Evolutionary conservation across 148 eudicot genomes (phyloP).

Genomic region (Fagopyrum homotropicum): DNA sequence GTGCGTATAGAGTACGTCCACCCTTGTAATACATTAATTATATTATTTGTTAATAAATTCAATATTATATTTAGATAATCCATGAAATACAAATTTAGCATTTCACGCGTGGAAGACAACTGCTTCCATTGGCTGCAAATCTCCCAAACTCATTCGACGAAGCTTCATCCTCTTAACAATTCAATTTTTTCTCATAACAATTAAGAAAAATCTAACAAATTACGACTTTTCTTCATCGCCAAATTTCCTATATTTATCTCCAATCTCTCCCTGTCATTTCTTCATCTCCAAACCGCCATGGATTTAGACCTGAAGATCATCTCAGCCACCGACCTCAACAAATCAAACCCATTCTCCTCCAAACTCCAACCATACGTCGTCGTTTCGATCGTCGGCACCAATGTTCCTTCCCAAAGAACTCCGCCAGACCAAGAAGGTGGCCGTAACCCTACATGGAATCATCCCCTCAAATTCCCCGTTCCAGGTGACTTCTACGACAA

Average conservation of each 20-base stretch:
- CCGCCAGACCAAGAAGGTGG: slow-evolving; percentile 30
- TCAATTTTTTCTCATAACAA: too few relatives aligned
- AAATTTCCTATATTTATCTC: background rate
- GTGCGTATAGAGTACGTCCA: too few relatives aligned
- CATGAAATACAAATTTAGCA: too few relatives aligned
- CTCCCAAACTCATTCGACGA: background rate
- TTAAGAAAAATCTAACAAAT: too few relatives aligned
- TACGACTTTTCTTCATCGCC: background rate
- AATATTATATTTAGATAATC: too few relatives aligned
- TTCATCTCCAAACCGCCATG: background rate
- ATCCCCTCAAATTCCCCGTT: slow-evolving; percentile 34
- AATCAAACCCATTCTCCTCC: slow-evolving; percentile 24
- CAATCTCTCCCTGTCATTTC: background rate
- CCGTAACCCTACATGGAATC: slow-evolving; percentile 58
- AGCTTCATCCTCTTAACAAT: background rate
- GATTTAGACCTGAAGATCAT: slow-evolving; percentile 14
- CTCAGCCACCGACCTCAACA: slow-evolving; percentile 10
- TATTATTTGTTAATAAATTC: too few relatives aligned
- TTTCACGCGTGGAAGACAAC: too few relatives aligned
- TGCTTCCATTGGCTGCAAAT: too few relatives aligned
- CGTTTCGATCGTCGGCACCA: slow-evolving; percentile 21
- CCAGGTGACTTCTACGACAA: slow-evolving; percentile 21
- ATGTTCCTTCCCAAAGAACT: slow-evolving; percentile 29
- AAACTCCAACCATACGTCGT: slow-evolving; percentile 38
- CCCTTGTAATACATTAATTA: too few relatives aligned